These are phyloP conservation scores for Nymphaea colorata DNA, from an alignment of 164 flowering plant species.

Conservation along the genomic window DNA sequence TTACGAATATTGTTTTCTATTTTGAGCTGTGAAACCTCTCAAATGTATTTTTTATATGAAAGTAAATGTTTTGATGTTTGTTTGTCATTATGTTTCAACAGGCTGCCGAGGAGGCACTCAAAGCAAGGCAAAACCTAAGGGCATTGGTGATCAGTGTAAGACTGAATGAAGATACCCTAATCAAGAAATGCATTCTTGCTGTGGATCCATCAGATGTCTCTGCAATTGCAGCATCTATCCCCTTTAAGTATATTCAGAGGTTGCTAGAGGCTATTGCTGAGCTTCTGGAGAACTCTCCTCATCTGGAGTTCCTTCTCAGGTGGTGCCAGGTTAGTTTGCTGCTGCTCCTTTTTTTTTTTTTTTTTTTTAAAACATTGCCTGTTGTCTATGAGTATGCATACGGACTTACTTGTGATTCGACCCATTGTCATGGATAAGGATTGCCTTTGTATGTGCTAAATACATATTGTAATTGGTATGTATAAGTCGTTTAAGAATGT, in stretches of 20 bases:
- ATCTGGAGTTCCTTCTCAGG: slow-evolving; percentile 71
- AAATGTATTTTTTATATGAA: neutral
- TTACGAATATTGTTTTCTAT: no score
- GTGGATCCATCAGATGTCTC: slow-evolving; percentile 63
- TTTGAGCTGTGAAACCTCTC: no score
- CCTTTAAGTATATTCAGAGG: slow-evolving; percentile 69
- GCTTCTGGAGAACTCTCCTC: slow-evolving; percentile 76
- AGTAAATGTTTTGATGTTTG: neutral
- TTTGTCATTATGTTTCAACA: slow-evolving; percentile 13
- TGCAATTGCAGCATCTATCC: slow-evolving; percentile 60
- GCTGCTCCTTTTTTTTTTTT: slow-evolving; percentile 1
- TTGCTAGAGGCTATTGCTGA: slow-evolving; percentile 68
- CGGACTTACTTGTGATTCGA: no score
- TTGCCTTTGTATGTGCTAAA: no score
- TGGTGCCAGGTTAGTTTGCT: slow-evolving; percentile 71
- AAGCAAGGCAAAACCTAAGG: slow-evolving; percentile 43
- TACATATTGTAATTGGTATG: no score
- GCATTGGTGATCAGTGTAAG: slow-evolving; percentile 82
- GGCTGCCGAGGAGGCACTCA: slow-evolving; percentile 79
- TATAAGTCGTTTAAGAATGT: no score
- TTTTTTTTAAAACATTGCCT: neutral
- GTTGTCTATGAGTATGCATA: no score
- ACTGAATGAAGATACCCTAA: slow-evolving; percentile 69
- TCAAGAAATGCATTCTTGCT: slow-evolving; percentile 65
- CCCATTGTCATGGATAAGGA: no score